These are phyloP conservation scores for Pelargonium australe DNA, from an alignment of 441 rosid genomes.

Conservation along the genomic window DNA sequence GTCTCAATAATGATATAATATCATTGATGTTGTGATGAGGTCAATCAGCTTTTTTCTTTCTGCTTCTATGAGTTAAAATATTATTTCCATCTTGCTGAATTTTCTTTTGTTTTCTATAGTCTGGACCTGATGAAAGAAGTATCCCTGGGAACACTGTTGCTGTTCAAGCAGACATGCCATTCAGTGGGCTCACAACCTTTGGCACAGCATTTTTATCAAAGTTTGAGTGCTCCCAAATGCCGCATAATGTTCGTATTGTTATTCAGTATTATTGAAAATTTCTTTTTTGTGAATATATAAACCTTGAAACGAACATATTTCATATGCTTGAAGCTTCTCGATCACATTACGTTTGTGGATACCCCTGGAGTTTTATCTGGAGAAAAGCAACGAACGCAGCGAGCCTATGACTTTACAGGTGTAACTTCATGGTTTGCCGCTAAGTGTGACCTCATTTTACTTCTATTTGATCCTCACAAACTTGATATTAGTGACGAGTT, in stretches of 20 bases:
- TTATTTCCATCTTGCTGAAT: neutral
- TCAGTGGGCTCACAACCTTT: conserved; percentile 80
- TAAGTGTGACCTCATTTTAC: conserved; percentile 91
- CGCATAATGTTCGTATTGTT: conserved; percentile 56
- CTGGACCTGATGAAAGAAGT: conserved; percentile 95
- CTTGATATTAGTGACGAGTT: conserved; percentile 93
- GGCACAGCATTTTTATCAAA: conserved; percentile 93
- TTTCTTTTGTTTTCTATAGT: conserved; percentile 32
- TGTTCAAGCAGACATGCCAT: conserved; percentile 97
- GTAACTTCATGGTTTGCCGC: conserved; percentile 97
- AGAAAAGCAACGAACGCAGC: conserved; percentile 83
- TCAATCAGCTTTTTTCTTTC: neutral
- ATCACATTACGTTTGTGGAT: conserved; percentile 83
- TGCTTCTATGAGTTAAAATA: neutral
- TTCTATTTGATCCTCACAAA: conserved; percentile 93
- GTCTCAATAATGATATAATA: neutral
- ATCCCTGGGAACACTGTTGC: conserved; percentile 94
- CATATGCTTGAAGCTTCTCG: conserved; percentile 61
- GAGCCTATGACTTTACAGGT: conserved; percentile 87
- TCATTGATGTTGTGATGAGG: neutral
- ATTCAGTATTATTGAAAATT: conserved; percentile 21
- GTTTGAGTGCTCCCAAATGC: conserved; percentile 98
- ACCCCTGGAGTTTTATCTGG: conserved; percentile 95
- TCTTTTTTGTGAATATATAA: conserved; percentile 11
- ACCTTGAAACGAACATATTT: conserved; percentile 20